Evolutionary conservation across 75 land plant genomes (phyloP).

Genomic region (Ceratopteris richardii): DNA sequence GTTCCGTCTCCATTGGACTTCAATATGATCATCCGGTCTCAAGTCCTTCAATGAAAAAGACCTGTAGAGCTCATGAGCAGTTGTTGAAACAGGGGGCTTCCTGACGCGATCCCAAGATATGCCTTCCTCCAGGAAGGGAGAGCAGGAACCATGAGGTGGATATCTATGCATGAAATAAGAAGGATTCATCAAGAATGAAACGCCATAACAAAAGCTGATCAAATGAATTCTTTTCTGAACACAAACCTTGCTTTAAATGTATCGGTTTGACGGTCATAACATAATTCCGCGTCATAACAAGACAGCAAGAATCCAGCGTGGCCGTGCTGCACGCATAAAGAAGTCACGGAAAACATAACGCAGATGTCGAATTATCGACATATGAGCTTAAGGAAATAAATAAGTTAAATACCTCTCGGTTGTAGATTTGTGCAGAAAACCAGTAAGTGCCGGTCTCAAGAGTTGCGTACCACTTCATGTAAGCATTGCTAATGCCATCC

Average conservation of each 20-base stretch:
- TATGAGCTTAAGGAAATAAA: background rate
- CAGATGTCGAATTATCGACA: too few relatives aligned
- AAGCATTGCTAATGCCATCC: conserved; percentile 5
- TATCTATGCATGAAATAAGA: conserved; percentile 15
- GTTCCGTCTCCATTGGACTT: conserved; percentile 52
- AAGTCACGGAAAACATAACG: background rate
- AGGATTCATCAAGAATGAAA: too few relatives aligned
- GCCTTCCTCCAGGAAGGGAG: conserved; percentile 35
- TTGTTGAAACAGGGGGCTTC: conserved; percentile 37
- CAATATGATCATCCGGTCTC: conserved; percentile 45
- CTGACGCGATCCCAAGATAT: conserved; percentile 38
- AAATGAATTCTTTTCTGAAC: background rate
- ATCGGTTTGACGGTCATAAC: conserved; percentile 33
- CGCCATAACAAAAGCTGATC: too few relatives aligned
- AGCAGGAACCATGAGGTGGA: conserved; percentile 46
- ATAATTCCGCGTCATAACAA: conserved; percentile 46
- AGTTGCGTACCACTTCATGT: conserved; percentile 36
- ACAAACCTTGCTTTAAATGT: conserved; percentile 42
- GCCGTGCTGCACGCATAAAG: conserved; percentile 30
- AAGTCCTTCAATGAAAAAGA: conserved; percentile 34
- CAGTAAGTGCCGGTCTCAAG: conserved; percentile 39
- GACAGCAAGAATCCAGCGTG: conserved; percentile 50
- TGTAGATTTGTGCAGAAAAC: conserved; percentile 48
- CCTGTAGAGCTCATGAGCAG: conserved; percentile 39
- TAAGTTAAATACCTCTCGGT: conserved; percentile 32